phyloP scores from a whole-genome alignment of 2,329 filamentous ascomycete species.

The Akanthomyces dipterigenus region DNA sequence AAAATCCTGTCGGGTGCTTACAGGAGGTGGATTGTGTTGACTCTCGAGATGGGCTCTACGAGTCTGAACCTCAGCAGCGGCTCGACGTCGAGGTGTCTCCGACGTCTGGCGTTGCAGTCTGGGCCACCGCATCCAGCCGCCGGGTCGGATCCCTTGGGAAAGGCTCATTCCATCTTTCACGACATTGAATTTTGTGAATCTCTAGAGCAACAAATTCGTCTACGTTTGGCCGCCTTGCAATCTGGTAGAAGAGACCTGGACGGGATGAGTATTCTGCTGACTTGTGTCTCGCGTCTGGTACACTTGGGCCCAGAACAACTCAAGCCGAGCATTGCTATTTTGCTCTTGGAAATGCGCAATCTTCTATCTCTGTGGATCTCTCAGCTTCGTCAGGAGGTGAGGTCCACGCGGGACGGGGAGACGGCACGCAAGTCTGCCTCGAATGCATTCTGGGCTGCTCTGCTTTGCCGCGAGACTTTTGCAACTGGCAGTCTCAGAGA shows the following conservation, averaged over 20 bases:
- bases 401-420: conserved; percentile 29
- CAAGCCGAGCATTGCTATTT: not conserved
- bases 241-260: conserved; percentile 53
- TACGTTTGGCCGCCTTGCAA: conserved; percentile 35
- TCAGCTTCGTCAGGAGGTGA: conserved; percentile 38
- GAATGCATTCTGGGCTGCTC: conserved; percentile 47
- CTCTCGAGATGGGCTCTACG: conserved; percentile 44
- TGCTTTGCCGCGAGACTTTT: conserved; percentile 45
- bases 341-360: not conserved
- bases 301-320: not conserved
- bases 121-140: conserved; percentile 50
- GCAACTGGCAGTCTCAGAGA: not conserved
- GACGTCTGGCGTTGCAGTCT: conserved; percentile 45
- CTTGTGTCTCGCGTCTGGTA: conserved; percentile 37
- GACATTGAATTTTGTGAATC: conserved; percentile 1
- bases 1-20: conserved; percentile 37
- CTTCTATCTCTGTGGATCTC: conserved; percentile 45
- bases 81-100: conserved; percentile 41
- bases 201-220: conserved; percentile 40
- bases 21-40: conserved; percentile 42
- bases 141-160: conserved; percentile 24
- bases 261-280: conserved; percentile 52
- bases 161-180: not conserved
- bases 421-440: conserved; percentile 23
- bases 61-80: conserved; percentile 55